Percentiles rank a stretch among this genome's conserved stretches.
Conservation (phyloP, 1,284 basidiomycete species). For the Papiliotrema flavescens region DNA sequence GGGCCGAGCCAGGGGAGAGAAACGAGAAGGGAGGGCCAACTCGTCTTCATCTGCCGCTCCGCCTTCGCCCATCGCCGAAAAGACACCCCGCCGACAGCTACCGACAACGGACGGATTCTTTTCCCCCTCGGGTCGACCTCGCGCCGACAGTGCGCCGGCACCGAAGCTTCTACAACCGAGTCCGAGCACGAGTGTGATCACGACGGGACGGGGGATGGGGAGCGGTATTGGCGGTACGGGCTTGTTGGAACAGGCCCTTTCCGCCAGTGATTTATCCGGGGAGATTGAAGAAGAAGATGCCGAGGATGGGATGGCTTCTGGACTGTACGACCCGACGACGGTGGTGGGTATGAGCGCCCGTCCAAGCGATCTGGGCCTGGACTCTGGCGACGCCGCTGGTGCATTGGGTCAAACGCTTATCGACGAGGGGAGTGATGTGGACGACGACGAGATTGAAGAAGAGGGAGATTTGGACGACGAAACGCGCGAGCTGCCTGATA, state of each 20-base stretch:
- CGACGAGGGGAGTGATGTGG: conserved; percentile 43
- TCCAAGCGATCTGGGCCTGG: conserved; percentile 21
- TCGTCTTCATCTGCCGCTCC: conserved; percentile 16
- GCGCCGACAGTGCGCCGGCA: conserved; percentile 41
- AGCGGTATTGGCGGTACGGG: conserved; percentile 6
- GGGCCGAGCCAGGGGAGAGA: conserved; percentile 18
- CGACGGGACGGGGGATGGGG: conserved; percentile 24
- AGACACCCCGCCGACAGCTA: conserved; percentile 7
- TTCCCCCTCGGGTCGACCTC: conserved; percentile 26
- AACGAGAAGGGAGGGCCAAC: conserved; percentile 18
- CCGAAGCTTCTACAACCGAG: conserved; percentile 12
- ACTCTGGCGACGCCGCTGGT: conserved; percentile 15
- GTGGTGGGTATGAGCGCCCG: conserved; percentile 9
- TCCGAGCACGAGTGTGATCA: conserved; percentile 20
- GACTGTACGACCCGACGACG: conserved; percentile 9
- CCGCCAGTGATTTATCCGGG: conserved; percentile 23
- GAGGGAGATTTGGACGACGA: conserved; percentile 10
- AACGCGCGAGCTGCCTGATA: neutral
- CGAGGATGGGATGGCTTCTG: conserved; percentile 48
- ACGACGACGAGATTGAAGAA: conserved; percentile 36
- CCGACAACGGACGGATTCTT: conserved; percentile 27
- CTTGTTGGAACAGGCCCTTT: conserved; percentile 20
- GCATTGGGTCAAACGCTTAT: conserved; percentile 20
- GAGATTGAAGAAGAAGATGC: conserved; percentile 53
- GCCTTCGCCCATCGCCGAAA: conserved; percentile 9